Evolutionary conservation across 768 basidiomycete species (phyloP).

Genomic region (Naganishia vaughanmartiniae): DNA sequence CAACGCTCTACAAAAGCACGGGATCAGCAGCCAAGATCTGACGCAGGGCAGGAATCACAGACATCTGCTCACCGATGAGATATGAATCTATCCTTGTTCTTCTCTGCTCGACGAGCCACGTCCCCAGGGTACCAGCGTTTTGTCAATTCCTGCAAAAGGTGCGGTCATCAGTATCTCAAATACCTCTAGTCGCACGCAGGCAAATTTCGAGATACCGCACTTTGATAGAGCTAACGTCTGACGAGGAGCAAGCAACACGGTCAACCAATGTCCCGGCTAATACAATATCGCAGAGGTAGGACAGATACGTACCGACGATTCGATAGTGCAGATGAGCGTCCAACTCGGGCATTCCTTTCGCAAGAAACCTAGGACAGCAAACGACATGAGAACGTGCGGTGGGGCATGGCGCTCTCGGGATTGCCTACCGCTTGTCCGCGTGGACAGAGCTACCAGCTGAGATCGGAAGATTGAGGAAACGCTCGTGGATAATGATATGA

Average conservation of each 20-base stretch:
- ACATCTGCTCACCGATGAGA: constrained; percentile 38
- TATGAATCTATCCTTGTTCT: constrained; percentile 34
- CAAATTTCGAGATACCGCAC: constrained; percentile 7
- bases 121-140: constrained; percentile 50
- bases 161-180: background rate
- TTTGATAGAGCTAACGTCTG: constrained; percentile 50
- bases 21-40: background rate
- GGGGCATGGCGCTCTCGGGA: background rate
- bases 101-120: constrained; percentile 29
- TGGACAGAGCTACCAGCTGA: constrained; percentile 81
- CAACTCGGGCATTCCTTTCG: constrained; percentile 75
- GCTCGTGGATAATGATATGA: background rate
- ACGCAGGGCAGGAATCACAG: background rate
- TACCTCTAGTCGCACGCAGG: no score
- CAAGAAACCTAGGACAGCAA: constrained; percentile 51
- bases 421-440: constrained; percentile 59
- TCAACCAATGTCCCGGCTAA: background rate
- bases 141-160: constrained; percentile 45
- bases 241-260: background rate
- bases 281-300: background rate
- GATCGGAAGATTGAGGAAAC: background rate
- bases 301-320: constrained; percentile 49
- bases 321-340: constrained; percentile 59
- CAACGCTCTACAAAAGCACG: constrained; percentile 62
- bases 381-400: background rate